phyloP scores from a whole-genome alignment of 2,329 filamentous ascomycete species.

The Botrytis deweyae region DNA sequence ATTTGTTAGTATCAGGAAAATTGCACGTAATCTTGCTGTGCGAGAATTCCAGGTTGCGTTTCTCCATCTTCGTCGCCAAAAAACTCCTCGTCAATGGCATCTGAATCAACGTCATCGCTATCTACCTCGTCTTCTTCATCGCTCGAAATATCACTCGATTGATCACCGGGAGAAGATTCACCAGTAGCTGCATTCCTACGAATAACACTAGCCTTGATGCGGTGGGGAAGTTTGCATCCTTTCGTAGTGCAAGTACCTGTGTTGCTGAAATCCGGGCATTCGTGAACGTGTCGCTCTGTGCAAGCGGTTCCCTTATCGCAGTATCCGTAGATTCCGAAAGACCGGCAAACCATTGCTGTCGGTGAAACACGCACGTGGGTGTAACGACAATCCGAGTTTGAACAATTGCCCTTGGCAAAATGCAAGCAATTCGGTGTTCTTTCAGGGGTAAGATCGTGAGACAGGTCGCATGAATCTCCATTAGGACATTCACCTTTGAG shows the following conservation, averaged over 20 bases:
- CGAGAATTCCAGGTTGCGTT: constrained; percentile 53
- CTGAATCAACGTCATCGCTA: constrained; percentile 78
- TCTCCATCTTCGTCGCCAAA: constrained; percentile 55
- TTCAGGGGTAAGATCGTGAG: constrained; percentile 79
- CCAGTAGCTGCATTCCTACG: constrained; percentile 58
- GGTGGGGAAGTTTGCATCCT: constrained; percentile 82
- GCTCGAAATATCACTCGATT: constrained; percentile 70
- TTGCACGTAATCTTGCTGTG: constrained; percentile 60
- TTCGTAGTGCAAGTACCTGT: constrained; percentile 77
- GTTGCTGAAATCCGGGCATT: constrained; percentile 95
- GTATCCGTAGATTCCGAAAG: constrained; percentile 84
- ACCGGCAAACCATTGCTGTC: constrained; percentile 74
- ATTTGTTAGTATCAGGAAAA: constrained; percentile 41
- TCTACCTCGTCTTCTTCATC: constrained; percentile 67
- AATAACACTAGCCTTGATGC: constrained; percentile 78
- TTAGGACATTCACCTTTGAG: constrained; percentile 74
- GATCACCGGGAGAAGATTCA: constrained; percentile 47
- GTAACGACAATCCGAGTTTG: constrained; percentile 82
- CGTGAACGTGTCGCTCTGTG: constrained; percentile 79
- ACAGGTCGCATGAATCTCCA: constrained; percentile 83
- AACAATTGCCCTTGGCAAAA: constrained; percentile 86
- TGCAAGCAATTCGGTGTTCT: constrained; percentile 87
- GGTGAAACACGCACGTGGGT: constrained; percentile 78
- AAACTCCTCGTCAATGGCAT: constrained; percentile 65
- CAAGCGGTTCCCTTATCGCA: constrained; percentile 81